Evolutionary conservation across 306 rosid genomes (phyloP).

Genomic region (Boehmeria nivea): DNA sequence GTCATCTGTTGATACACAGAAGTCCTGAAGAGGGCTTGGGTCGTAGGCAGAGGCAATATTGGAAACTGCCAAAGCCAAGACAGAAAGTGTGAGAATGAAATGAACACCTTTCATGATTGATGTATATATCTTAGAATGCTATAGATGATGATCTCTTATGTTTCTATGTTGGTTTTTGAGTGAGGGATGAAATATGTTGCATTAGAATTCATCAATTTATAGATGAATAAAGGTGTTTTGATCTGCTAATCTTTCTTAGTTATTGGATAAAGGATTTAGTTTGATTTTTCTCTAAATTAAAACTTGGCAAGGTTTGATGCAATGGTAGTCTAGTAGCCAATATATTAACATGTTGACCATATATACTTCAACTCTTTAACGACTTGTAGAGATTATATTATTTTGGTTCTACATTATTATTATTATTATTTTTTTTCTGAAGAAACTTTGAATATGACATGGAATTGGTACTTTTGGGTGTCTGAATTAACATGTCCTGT

Average conservation of each 20-base stretch:
- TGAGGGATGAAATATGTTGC: neutral
- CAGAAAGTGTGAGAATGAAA: constrained; percentile 7
- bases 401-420: too few species aligned
- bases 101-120: neutral
- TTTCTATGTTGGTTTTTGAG: neutral
- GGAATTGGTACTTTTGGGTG: too few species aligned
- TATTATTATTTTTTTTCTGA: too few species aligned
- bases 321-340: too few species aligned
- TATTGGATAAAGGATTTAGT: too few species aligned
- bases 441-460: too few species aligned
- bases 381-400: too few species aligned
- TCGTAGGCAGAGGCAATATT: constrained; percentile 26
- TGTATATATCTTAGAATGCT: neutral
- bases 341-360: too few species aligned
- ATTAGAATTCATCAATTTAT: constrained; percentile 14
- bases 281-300: too few species aligned
- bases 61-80: neutral
- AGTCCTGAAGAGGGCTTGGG: constrained; percentile 27
- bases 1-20: neutral
- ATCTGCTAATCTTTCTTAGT: neutral
- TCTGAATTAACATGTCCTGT: too few species aligned
- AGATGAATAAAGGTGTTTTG: neutral
- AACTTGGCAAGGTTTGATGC: too few species aligned
- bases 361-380: too few species aligned
- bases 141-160: neutral